A percentile compares a stretch with the other conserved stretches of the same genome.
Evolutionary conservation across 1,284 basidiomycete species (phyloP).

Genomic region (Exobasidium cylindrosporum): DNA sequence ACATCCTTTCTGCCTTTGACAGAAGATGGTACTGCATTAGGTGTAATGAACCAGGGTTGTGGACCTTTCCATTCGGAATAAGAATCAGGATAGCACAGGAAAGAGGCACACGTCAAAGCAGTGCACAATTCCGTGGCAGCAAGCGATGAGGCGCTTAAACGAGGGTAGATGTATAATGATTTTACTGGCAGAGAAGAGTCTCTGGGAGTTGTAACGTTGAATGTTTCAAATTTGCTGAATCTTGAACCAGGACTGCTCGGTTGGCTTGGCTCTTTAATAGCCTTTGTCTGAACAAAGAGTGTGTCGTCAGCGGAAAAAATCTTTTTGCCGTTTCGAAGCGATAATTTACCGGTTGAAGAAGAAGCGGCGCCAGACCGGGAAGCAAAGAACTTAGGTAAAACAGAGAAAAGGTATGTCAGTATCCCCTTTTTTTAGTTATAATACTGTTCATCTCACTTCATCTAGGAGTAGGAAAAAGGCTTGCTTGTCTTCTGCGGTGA

Average conservation of each 20-base stretch:
- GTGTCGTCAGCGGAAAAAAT: background rate
- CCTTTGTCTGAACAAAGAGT: background rate
- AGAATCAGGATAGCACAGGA: constrained; percentile 12
- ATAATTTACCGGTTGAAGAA: constrained; percentile 6
- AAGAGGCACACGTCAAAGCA: constrained; percentile 10
- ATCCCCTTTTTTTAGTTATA: no score
- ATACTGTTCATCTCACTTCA: constrained; percentile 19
- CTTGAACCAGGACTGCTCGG: background rate
- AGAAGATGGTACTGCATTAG: constrained; percentile 5
- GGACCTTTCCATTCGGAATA: constrained; percentile 11
- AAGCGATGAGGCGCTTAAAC: background rate
- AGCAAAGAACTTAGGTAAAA: background rate
- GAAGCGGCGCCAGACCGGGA: background rate
- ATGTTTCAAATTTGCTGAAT: background rate
- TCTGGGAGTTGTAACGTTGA: background rate
- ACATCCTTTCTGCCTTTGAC: constrained; percentile 6
- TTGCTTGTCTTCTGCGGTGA: constrained; percentile 38
- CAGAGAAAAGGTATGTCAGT: no score
- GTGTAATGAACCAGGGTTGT: constrained; percentile 8
- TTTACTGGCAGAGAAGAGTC: background rate
- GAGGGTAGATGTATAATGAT: background rate
- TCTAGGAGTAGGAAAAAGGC: constrained; percentile 45
- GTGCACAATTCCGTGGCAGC: constrained; percentile 11
- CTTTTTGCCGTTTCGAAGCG: background rate
- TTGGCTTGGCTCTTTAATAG: constrained; percentile 3